Evolutionary conservation across 2,329 filamentous ascomycete genomes (phyloP).

Genomic region (Verticillium zaregamsianum): DNA sequence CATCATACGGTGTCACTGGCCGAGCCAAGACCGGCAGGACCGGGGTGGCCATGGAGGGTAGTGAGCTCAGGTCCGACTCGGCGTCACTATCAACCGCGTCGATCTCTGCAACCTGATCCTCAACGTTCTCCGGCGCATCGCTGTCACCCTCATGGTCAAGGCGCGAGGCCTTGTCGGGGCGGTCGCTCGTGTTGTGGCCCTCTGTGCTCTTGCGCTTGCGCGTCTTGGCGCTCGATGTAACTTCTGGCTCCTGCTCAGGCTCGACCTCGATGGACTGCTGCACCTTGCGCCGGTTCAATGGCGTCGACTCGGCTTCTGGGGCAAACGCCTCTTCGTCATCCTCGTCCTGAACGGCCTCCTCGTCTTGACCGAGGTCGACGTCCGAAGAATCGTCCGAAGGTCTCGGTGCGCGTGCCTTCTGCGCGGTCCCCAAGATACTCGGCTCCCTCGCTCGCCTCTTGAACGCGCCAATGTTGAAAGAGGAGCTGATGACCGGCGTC

Average conservation of each 20-base stretch:
- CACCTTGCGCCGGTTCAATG: constrained; percentile 47
- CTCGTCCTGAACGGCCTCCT: constrained; percentile 13
- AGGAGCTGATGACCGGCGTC: constrained; percentile 44
- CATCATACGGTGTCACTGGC: constrained; percentile 38
- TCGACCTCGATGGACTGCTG: constrained; percentile 18
- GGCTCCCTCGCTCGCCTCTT: constrained; percentile 54
- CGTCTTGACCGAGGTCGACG: neutral
- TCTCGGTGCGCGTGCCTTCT: constrained; percentile 29
- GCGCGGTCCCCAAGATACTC: constrained; percentile 54
- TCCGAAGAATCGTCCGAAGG: constrained; percentile 14
- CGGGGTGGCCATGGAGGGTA: constrained; percentile 28
- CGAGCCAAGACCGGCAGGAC: constrained; percentile 23
- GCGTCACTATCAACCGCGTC: constrained; percentile 17
- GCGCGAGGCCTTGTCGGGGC: constrained; percentile 30
- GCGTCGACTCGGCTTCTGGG: constrained; percentile 66
- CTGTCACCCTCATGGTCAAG: neutral
- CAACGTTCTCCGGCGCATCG: neutral
- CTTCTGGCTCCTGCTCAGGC: constrained; percentile 14
- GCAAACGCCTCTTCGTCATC: constrained; percentile 47
- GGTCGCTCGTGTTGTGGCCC: constrained; percentile 30
- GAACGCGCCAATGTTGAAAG: constrained; percentile 54
- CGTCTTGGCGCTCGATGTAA: constrained; percentile 28
- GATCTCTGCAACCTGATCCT: neutral
- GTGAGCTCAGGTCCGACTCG: constrained; percentile 31
- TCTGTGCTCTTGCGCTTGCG: constrained; percentile 56